Evolutionary conservation across 331 rosid species (phyloP).

Genomic region (Pyrus hybrid): DNA sequence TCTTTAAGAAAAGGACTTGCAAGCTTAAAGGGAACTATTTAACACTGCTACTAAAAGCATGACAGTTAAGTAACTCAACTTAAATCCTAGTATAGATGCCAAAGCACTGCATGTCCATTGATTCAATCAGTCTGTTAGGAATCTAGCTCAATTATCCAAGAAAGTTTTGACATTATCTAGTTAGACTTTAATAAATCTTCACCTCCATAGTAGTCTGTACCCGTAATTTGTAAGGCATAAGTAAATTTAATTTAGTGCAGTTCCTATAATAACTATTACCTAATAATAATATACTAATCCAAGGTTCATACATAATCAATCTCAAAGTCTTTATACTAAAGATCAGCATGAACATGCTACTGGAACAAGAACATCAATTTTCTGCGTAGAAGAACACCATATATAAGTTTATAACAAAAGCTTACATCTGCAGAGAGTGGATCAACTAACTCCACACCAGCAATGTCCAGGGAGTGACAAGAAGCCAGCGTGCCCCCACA

Average conservation of each 20-base stretch:
- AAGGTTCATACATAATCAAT: not conserved
- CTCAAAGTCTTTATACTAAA: not conserved
- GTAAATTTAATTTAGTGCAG: not conserved
- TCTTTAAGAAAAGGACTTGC: not conserved
- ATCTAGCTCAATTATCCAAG: not conserved
- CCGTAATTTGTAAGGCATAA: not conserved
- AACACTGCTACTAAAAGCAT: not conserved
- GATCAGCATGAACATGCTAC: not conserved
- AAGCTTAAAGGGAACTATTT: too few relatives aligned
- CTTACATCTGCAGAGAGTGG: slow-evolving; percentile 96
- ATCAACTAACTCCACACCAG: slow-evolving; percentile 96
- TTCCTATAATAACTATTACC: not conserved
- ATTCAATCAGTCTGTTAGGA: not conserved
- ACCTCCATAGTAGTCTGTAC: not conserved
- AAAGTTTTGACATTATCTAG: not conserved
- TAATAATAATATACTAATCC: not conserved
- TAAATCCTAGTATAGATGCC: not conserved
- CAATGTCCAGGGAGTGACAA: slow-evolving; percentile 95
- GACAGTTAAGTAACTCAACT: not conserved
- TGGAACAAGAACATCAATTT: too few relatives aligned
- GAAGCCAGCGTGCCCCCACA: slow-evolving; percentile 98
- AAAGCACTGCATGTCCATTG: not conserved
- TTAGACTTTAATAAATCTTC: not conserved
- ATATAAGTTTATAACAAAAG: slow-evolving; percentile 3
- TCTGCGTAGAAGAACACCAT: too few relatives aligned